These are phyloP conservation scores for Pneumocystis canis DNA, from an alignment of 1,139 yeast species.

Conservation along the genomic window DNA sequence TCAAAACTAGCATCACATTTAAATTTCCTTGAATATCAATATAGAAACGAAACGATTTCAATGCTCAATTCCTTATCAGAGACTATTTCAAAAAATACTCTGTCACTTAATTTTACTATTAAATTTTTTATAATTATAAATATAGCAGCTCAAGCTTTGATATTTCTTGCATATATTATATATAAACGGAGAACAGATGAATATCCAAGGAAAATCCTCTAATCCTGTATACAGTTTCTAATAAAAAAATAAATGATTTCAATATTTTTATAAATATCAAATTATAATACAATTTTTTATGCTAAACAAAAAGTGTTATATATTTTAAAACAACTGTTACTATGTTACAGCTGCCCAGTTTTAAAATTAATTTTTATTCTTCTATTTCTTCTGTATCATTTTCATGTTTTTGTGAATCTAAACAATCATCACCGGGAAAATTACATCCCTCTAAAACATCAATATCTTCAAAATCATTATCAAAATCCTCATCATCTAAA, in stretches of 20 bases:
- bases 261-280: neutral
- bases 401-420: neutral
- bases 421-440: neutral
- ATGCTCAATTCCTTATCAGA: neutral
- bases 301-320: neutral
- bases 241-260: neutral
- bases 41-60: neutral
- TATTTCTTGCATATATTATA: neutral
- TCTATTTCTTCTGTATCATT: neutral
- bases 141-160: neutral
- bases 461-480: neutral
- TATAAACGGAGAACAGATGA: neutral
- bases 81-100: neutral
- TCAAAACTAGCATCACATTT: neutral
- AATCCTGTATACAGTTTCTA: neutral
- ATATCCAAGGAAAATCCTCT: neutral
- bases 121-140: neutral
- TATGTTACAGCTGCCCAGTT: neutral
- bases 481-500: neutral
- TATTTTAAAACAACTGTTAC: neutral
- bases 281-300: neutral
- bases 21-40: neutral
- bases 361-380: neutral
- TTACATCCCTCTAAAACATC: neutral
- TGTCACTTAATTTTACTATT: neutral